These are phyloP conservation scores for Metarhizium sp. DNA, from an alignment of 2,329 filamentous ascomycete species.

Conservation along the genomic window DNA sequence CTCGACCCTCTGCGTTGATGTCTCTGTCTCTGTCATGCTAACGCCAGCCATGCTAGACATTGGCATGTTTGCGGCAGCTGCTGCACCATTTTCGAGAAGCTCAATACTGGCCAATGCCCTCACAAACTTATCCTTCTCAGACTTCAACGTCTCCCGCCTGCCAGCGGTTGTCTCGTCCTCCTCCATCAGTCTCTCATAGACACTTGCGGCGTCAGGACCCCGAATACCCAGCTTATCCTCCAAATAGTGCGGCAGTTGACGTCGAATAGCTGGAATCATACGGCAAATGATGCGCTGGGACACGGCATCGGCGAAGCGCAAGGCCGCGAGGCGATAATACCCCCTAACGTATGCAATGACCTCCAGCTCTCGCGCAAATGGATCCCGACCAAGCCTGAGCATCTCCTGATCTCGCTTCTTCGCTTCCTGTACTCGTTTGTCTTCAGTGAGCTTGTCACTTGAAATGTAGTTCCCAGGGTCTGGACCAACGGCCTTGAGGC, in stretches of 20 bases:
- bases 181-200: conserved; percentile 37
- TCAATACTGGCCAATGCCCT: conserved; percentile 37
- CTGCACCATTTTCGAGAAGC: conserved; percentile 27
- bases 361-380: conserved; percentile 49
- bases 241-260: conserved; percentile 30
- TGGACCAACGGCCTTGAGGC: conserved; percentile 33
- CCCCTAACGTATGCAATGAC: conserved; percentile 55
- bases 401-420: conserved; percentile 31
- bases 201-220: conserved; percentile 15
- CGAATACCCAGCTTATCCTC: conserved; percentile 33
- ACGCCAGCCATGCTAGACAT: conserved; percentile 5
- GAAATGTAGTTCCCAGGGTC: conserved; percentile 6
- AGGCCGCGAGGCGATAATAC: conserved; percentile 59
- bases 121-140: conserved; percentile 35
- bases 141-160: conserved; percentile 30
- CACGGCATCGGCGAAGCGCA: conserved; percentile 52
- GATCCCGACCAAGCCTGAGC: conserved; percentile 44
- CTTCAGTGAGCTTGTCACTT: conserved; percentile 29
- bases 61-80: conserved; percentile 3
- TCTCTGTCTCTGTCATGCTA: conserved; percentile 11
- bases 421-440: conserved; percentile 36
- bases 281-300: conserved; percentile 38
- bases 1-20: conserved; percentile 6
- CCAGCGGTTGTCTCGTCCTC: conserved; percentile 35
- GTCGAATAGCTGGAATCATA: conserved; percentile 35